Base-by-base conservation (phyloP, 257 asterid species). In the Lithospermum erythrorhizon region DNA sequence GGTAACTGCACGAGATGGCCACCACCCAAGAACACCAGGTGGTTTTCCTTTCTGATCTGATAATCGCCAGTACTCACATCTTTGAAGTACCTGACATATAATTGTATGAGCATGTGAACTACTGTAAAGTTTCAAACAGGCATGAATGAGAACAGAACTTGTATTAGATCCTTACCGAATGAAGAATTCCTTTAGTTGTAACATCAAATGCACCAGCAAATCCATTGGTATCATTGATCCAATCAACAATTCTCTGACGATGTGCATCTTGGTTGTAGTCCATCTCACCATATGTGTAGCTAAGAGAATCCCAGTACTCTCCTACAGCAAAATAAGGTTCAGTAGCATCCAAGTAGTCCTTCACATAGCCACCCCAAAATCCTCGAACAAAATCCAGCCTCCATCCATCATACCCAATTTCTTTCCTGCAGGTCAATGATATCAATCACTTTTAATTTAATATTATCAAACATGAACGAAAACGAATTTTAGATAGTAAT, bases 1-100 rank as follows among this genome's bases (percentile, higher is more conserved):
- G 59, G 98, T 93, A 74, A 93, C 87, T 54, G 98, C 98, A 53
- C 98, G 84, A 48, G 98, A 93, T 6, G 98, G 97, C 98, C 98
- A 93, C 97, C 97, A 93, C 61, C 98, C 97, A 75, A 93, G 53
- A 48, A 93, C 98, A 8, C 98, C 96, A 0, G 98, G 95, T 68
- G 98, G 96, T 72, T 84, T 93, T 64, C 96, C 95, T 62, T 89
- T 81, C 75, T 66, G 69, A 63, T 93, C 98, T 52, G 97, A 86
- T 68, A 93, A 68, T 65, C 98, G 83, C 98, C 95, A 93, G 69
- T 93, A 93, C 76, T 93, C 97, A 75, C 89, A 84, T 71, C 78
- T 79, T 66, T 70, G 95, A 57, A 88, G 90, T 65, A 94, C 89
- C 98, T 89, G 49, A 3, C 18, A 41, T 41, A 41, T 41, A 11